Percentiles rank a stretch among this genome's conserved stretches.
Evolutionary conservation across 2,329 filamentous ascomycete genomes (phyloP).

Genomic region (Monilinia vaccinii-corymbosi): DNA sequence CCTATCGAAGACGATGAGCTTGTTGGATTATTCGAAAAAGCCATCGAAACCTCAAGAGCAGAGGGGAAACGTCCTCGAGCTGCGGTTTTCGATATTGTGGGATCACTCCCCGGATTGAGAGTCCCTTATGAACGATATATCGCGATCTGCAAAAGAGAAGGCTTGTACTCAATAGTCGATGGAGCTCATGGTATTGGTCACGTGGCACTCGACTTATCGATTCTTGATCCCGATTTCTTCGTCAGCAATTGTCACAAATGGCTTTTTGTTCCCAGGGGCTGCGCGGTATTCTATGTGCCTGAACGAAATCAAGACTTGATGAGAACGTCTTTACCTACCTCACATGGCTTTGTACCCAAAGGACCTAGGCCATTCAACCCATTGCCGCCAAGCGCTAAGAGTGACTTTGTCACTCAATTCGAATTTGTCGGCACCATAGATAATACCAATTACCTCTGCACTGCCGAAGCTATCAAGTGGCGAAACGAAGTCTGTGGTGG

Average conservation of each 20-base stretch:
- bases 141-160: conserved; percentile 53
- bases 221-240: conserved; percentile 74
- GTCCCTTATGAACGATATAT: conserved; percentile 69
- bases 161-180: conserved; percentile 62
- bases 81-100: conserved; percentile 72
- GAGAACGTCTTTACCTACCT: conserved; percentile 67
- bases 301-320: conserved; percentile 66
- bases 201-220: conserved; percentile 57
- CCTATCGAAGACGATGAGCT: conserved; percentile 64
- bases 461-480: conserved; percentile 64
- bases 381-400: conserved; percentile 34
- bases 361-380: conserved; percentile 26
- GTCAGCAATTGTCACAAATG: conserved; percentile 87
- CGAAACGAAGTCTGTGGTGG: conserved; percentile 61
- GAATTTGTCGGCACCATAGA: conserved; percentile 72
- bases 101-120: conserved; percentile 66
- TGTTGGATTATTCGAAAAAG: conserved; percentile 48
- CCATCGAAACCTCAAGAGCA: conserved; percentile 42
- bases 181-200: conserved; percentile 81
- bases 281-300: conserved; percentile 74
- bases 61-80: conserved; percentile 55
- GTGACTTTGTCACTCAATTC: conserved; percentile 60
- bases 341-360: conserved; percentile 61
- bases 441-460: conserved; percentile 59
- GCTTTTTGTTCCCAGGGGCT: conserved; percentile 72